Evolutionary conservation across 2,329 filamentous ascomycete genomes (phyloP), one percentile per base, ranked within the genome.

Genomic region (Paraphaeosphaeria minitans): DNA sequence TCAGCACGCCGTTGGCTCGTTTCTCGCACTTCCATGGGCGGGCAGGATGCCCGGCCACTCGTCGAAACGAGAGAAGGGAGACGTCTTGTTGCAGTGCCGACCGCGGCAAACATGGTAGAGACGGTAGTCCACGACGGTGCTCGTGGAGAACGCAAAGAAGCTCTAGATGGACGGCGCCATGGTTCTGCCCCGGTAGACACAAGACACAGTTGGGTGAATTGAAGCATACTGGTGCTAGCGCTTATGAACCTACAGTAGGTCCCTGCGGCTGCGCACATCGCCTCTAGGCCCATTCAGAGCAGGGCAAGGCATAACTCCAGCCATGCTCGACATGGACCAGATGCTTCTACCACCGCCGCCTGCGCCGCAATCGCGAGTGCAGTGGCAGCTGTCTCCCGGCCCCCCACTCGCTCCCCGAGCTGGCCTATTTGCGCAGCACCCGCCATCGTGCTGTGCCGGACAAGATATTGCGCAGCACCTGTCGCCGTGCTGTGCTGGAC

Each of bases 161-260:
- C 22, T 46, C 22, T 29, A 19, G 22, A 21, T 3, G n/a, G 14
- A 27, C 22, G 41, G 10, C 43, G 43, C 43, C 31, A 29, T 19
- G 49, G 35, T 29, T 41, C 24, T 21, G 29, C 29, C 42, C 33
- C 1, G 19, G 37, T 13, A 42, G 35, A 24, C 35, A 35, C 16
- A 39, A 42, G 35, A 24, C 35, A 35, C 16, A 39, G 8, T 42
- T 24, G 41, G 51, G 41, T 45, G 41, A 53, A 53, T 45, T 42
- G 14, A 39, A 33, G n/a, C 39, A 43, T n/a, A 10, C 31, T 29
- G 6, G 16, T 33, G 37, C 29, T 53, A 53, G 51, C 22, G 51
- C 51, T 53, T 53, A 53, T 53, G 51, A 39, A 19, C n/a, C n/a
- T n/a, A n/a, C n/a, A 37, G 21, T n/a, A 53, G 51, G 51, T 45